Base-by-base conservation (phyloP, 2,329 filamentous ascomycete genomes). In the Fusarium sp. region DNA sequence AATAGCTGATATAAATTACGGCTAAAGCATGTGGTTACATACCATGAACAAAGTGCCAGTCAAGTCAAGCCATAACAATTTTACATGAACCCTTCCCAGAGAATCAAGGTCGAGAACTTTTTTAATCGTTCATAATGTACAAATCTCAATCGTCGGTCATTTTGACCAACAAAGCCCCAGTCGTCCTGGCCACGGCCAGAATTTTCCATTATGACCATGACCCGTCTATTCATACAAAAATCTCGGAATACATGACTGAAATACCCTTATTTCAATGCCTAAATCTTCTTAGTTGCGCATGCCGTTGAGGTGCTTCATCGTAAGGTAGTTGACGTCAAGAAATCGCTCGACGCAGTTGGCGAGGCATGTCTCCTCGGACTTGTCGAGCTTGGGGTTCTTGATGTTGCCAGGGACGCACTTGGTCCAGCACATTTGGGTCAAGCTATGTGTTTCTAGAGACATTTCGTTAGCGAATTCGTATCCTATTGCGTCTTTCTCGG, bases 271-370 rank as follows among this genome's bases (percentile, higher is more conserved):
- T 25, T 35, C 38, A 25, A 15, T 46, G 12, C 20, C 10, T 12
- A 35, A 17, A 17, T 14, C 10, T 33, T 7, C 17, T 55, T 65
- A 77, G 54, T 70, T 75, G 38, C 87, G 84, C 84, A 88, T 83
- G 70, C 79, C 88, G 81, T 96, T 91, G 78, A 98, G 84, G 80
- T 98, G 93, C 86, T 91, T 92, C 82, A 98, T 85, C n/a, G 97
- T 93, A 58, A 94, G 86, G 73, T 93, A 84, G 83, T 95, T 96
- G 71, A 94, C 89, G 82, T 99, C 96, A 84, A 98, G 88, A 84
- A 97, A 98, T 62, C 96, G 88, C 78, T 97, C 93, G 62, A 98
- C 94, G 79, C 96, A 99, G 86, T 97, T 98, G 81, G 91, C 87
- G 81, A 97, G 88, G 82, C 96, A 99, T 13, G 86, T 84, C 84